Percentiles rank a stretch among this genome's conserved stretches.
These are phyloP conservation scores for Drosera spatulata DNA, from an alignment of 179 eudicot species.

Conservation along the genomic window DNA sequence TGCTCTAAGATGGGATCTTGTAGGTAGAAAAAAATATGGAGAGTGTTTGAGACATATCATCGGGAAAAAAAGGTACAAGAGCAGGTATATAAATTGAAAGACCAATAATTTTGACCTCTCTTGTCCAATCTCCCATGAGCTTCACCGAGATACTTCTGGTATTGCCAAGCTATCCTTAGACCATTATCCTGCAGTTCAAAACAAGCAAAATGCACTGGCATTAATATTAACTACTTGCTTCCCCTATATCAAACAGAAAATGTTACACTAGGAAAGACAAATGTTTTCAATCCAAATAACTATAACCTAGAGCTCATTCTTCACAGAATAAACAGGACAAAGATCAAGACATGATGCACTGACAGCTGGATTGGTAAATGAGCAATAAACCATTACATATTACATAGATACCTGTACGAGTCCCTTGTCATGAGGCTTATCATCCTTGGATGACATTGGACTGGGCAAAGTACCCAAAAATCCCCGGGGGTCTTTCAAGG, in stretches of 20 bases:
- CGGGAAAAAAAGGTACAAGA: no score
- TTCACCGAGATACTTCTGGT: slow-evolving; percentile 74
- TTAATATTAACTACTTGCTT: neutral
- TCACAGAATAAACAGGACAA: no score
- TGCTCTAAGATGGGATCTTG: no score
- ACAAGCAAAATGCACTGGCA: slow-evolving; percentile 2
- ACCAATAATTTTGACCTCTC: slow-evolving; percentile 29
- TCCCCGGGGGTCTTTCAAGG: slow-evolving; percentile 70
- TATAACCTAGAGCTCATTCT: no score
- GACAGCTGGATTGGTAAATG: neutral
- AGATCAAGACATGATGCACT: no score
- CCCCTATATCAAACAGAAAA: neutral
- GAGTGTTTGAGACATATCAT: no score
- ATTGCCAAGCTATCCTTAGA: slow-evolving; percentile 97
- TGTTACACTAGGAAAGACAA: neutral
- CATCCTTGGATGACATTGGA: slow-evolving; percentile 58
- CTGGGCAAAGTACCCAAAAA: slow-evolving; percentile 93
- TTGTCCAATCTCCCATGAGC: slow-evolving; percentile 31
- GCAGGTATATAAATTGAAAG: neutral
- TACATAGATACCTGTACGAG: slow-evolving; percentile 43
- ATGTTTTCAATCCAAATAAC: no score
- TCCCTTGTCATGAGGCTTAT: slow-evolving; percentile 44
- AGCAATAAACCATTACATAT: neutral
- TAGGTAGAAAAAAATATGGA: no score
- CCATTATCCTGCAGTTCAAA: slow-evolving; percentile 47